A percentile compares a stretch with the other conserved stretches of the same genome.
Conservation (phyloP, 1,284 basidiomycete genomes). For the Vanrija humicola region DNA sequence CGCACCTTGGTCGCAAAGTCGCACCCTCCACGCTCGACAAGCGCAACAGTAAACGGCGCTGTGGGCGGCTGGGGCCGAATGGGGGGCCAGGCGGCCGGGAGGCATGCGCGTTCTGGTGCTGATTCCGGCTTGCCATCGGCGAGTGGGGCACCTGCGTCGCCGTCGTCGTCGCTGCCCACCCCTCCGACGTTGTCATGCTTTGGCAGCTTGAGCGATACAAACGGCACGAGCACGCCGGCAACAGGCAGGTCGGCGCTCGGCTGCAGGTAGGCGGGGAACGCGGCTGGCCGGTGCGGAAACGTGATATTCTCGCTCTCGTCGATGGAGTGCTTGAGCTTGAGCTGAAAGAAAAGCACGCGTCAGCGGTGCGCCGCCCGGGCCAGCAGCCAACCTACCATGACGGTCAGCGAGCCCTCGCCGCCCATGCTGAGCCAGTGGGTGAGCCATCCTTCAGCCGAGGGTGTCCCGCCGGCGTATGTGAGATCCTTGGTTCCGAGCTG, state of each 20-base stretch:
- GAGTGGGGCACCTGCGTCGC: background rate
- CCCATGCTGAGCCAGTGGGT: constrained; percentile 9
- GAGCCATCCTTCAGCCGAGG: background rate
- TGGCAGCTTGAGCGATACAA: constrained; percentile 14
- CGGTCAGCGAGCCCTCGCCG: constrained; percentile 9
- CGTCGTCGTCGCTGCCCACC: background rate
- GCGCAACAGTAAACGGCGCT: constrained; percentile 57
- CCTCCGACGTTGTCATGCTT: background rate
- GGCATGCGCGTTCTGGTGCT: constrained; percentile 22
- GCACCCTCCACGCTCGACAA: constrained; percentile 79
- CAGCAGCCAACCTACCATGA: background rate
- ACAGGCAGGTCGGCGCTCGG: constrained; percentile 28
- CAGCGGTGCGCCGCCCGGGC: no score
- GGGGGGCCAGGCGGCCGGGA: constrained; percentile 25
- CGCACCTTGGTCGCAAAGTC: constrained; percentile 81
- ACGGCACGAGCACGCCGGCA: constrained; percentile 31
- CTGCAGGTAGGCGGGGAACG: constrained; percentile 40
- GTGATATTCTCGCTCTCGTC: constrained; percentile 27
- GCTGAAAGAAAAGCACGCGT: no score
- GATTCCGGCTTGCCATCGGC: background rate
- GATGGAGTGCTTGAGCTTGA: no score
- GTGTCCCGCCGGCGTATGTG: no score
- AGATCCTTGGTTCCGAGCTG: background rate
- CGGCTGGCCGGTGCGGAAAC: constrained; percentile 45
- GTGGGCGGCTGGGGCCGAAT: constrained; percentile 17